phyloP scores from a whole-genome alignment of 2,329 filamentous ascomycete genomes.

The Clarireedia sp. region DNA sequence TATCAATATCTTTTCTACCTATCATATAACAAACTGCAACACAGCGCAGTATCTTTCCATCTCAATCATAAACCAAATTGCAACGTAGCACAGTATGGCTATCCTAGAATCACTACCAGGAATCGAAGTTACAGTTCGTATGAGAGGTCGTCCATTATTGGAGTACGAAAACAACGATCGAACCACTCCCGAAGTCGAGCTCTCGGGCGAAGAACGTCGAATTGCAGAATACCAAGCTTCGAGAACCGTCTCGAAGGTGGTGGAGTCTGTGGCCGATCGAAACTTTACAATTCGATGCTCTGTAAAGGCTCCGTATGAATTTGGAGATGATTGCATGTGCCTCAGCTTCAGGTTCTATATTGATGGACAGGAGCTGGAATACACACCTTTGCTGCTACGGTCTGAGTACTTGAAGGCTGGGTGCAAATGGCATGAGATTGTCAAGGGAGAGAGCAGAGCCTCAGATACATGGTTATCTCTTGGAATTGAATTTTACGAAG shows the following conservation, averaged over 20 bases:
- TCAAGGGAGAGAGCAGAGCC: no score
- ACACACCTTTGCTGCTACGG: no score
- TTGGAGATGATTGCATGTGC: neutral
- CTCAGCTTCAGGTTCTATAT: neutral
- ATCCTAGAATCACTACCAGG: neutral
- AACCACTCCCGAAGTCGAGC: neutral
- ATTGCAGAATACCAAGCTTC: neutral
- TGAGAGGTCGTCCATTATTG: neutral
- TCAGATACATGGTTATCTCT: no score
- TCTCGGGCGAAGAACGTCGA: neutral
- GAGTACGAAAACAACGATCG: conserved; percentile 1
- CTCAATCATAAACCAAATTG: no score
- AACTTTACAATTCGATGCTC: neutral
- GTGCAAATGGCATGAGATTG: no score
- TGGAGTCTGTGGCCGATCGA: neutral
- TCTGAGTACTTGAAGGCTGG: no score
- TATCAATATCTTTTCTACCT: no score
- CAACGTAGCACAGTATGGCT: neutral
- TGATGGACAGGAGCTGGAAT: neutral
- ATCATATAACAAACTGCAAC: no score
- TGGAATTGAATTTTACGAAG: no score
- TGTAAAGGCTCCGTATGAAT: neutral
- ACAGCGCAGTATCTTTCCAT: neutral
- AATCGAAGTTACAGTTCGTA: neutral
- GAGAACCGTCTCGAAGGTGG: neutral